A percentile compares a stretch with the other conserved stretches of the same genome.
Conservation (phyloP, 768 basidiomycete species). For the Saitozyma sp. region DNA sequence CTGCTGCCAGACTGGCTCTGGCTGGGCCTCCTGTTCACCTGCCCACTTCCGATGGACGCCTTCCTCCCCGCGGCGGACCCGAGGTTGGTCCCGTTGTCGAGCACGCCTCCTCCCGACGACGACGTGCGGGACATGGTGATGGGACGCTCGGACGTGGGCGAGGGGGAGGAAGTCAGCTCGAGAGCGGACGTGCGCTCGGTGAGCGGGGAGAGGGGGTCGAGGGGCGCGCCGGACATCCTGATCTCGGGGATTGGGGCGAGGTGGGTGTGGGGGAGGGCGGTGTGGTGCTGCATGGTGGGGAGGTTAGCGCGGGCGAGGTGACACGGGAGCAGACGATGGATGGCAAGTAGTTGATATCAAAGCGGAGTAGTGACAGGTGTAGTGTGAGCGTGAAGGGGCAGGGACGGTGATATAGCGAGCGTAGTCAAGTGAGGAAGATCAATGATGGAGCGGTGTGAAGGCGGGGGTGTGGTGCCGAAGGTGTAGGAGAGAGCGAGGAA, state of each 20-base stretch:
- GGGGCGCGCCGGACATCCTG: background rate
- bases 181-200: conserved; percentile 9
- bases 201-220: conserved; percentile 3
- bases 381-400: conserved; percentile 3
- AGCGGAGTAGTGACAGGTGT: background rate
- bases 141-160: background rate
- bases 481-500: too few relatives aligned
- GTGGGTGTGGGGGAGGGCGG: background rate
- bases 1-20: conserved; percentile 7
- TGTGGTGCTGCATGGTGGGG: conserved; percentile 3
- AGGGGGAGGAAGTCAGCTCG: background rate
- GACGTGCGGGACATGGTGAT: conserved; percentile 6
- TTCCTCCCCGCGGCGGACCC: conserved; percentile 37
- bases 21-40: conserved; percentile 4
- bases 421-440: too few relatives aligned
- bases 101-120: conserved; percentile 18
- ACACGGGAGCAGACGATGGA: too few relatives aligned
- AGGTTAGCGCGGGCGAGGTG: background rate
- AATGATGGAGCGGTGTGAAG: too few relatives aligned
- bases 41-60: conserved; percentile 18
- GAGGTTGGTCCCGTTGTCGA: conserved; percentile 45
- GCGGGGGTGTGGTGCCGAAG: too few relatives aligned
- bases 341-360: too few relatives aligned
- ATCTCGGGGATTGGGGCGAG: conserved; percentile 1
- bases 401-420: background rate